These are phyloP conservation scores for Ustilago tritici DNA, from an alignment of 1,284 basidiomycete species.

Conservation along the genomic window DNA sequence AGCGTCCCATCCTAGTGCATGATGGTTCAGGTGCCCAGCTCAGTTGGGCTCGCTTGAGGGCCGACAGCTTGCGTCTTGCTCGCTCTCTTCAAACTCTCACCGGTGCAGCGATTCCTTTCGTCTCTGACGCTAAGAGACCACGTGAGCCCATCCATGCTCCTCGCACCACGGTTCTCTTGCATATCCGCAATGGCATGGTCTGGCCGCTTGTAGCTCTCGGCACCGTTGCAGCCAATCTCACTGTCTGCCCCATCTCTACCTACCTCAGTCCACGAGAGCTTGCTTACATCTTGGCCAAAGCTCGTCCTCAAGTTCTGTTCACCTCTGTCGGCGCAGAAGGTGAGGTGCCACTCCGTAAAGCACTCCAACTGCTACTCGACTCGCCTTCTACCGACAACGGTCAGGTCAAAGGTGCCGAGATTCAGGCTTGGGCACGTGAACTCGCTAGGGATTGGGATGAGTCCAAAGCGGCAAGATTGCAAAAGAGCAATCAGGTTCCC, in stretches of 20 bases:
- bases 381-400: constrained; percentile 41
- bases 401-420: constrained; percentile 26
- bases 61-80: constrained; percentile 54
- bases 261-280: constrained; percentile 69
- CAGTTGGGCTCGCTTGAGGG: constrained; percentile 43
- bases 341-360: constrained; percentile 55
- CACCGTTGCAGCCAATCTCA: constrained; percentile 55
- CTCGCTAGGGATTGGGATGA: constrained; percentile 53
- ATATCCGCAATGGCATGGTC: constrained; percentile 70
- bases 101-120: constrained; percentile 28
- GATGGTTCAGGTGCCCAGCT: constrained; percentile 50
- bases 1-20: constrained; percentile 47
- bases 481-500: constrained; percentile 43
- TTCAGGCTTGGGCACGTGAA: constrained; percentile 43
- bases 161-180: constrained; percentile 67
- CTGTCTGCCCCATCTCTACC: constrained; percentile 69
- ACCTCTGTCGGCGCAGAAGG: constrained; percentile 62
- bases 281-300: constrained; percentile 68
- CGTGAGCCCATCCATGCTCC: constrained; percentile 55
- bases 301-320: constrained; percentile 68
- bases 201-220: constrained; percentile 69
- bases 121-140: constrained; percentile 15
- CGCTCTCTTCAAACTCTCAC: constrained; percentile 42
- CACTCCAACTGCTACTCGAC: constrained; percentile 51
- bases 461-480: constrained; percentile 27